Base-by-base conservation (phyloP, 108 stramenopile species). In the Cyclotella kingstonii region DNA sequence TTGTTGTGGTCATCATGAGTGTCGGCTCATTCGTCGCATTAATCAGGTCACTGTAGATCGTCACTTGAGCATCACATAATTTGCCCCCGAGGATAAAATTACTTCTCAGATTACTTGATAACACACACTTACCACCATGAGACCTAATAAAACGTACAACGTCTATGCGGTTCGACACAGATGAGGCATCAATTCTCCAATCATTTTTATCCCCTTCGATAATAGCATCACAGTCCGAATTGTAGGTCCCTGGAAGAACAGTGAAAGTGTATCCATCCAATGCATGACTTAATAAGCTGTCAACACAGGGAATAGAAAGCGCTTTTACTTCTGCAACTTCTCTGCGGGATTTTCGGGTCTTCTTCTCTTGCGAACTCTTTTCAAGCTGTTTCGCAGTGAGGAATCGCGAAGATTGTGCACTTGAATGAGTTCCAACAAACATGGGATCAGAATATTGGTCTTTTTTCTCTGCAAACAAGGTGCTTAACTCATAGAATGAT, bases 191-290 rank as follows among this genome's bases (percentile, higher is more conserved):
- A 11, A 78, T 67, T 40, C 54, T 60, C 86, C 86, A 93, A 10
- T 81, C 87, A n/a, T 78, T 64, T 47, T 76, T 63, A 44, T 58
- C 48, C n/a, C 83, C 83, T 57, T 80, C 79, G 35, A 82, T 81
- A 17, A 84, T 58, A 14, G 72, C 59, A 40, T 70, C 70, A 30
- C 47, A 38, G 25, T 85, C 74, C 3, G 90, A 38, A 8, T 49
- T 47, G 44, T 87, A 94, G 15, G 35, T 80, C 7, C 92, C 92
- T 25, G 81, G 80, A 4, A 90, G 70, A 1, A 90, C 85, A 46
- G 58, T 49, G 34, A 94, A 83, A n/a, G 51, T 55, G 21, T 74
- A 42, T 14, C 85, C 89, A 23, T 66, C 38, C 15, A 94, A 68
- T 2, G 76, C 73, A 36, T 12, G 10, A 35, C 63, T 54, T 42